A percentile compares a stretch with the other conserved stretches of the same genome.
These are phyloP conservation scores for Puccinia horiana DNA, from an alignment of 1,284 basidiomycete genomes.

Conservation along the genomic window DNA sequence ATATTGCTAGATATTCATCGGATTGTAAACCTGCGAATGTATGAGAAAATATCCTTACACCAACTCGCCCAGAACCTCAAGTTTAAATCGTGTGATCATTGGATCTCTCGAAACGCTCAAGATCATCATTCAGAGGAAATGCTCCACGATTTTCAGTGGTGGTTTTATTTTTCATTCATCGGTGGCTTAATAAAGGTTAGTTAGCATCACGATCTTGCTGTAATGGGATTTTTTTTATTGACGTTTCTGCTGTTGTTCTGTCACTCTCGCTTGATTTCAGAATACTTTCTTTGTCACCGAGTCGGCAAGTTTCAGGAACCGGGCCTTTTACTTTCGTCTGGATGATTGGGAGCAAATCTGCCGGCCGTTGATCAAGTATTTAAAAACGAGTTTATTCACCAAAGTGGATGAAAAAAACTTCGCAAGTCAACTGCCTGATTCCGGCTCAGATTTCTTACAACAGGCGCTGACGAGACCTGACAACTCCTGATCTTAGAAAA, in stretches of 20 bases:
- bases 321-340: conserved; percentile 86
- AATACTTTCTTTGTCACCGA: conserved; percentile 94
- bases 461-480: neutral
- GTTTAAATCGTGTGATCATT: conserved; percentile 78
- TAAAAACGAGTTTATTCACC: conserved; percentile 69
- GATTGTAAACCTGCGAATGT: conserved; percentile 74
- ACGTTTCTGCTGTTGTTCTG: neutral
- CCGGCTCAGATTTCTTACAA: conserved; percentile 56
- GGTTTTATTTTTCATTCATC: conserved; percentile 87
- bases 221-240: neutral
- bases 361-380: conserved; percentile 72
- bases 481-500: conserved; percentile 52
- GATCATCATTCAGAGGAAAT: conserved; percentile 62
- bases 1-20: conserved; percentile 67
- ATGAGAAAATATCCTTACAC: conserved; percentile 81
- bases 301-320: conserved; percentile 81
- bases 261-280: too few species aligned
- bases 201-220: neutral
- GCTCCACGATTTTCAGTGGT: conserved; percentile 80
- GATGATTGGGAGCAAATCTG: conserved; percentile 89
- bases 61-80: conserved; percentile 74
- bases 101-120: conserved; percentile 62
- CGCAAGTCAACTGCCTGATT: conserved; percentile 55
- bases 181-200: conserved; percentile 75
- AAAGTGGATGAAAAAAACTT: conserved; percentile 63